phyloP scores from a whole-genome alignment of 225 moss, liverwort and hornwort species.

The Antitrichia curtipendula region DNA sequence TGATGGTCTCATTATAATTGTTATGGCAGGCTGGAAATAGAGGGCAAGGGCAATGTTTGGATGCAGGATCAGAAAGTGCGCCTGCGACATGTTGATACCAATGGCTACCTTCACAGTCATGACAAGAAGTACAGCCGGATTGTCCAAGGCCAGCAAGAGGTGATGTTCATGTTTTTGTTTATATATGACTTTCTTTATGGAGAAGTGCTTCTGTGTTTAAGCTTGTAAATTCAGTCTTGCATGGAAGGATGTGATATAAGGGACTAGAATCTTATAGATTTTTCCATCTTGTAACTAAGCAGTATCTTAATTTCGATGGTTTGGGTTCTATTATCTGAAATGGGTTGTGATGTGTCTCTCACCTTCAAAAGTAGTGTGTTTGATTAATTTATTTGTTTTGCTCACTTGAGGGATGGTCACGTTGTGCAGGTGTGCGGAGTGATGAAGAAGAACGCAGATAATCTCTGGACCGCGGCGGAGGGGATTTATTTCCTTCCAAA shows the following conservation, averaged over 20 bases:
- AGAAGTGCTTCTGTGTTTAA: neutral
- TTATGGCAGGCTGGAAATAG: slow-evolving; percentile 59
- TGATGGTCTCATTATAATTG: neutral
- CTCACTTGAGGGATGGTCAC: neutral
- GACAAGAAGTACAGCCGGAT: slow-evolving; percentile 95
- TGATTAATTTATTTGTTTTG: neutral
- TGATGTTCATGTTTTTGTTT: neutral
- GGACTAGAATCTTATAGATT: neutral
- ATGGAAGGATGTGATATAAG: neutral
- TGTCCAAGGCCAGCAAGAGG: slow-evolving; percentile 95
- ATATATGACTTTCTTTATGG: neutral
- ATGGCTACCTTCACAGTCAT: slow-evolving; percentile 82
- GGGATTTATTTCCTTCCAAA: slow-evolving; percentile 76
- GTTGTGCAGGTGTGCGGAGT: slow-evolving; percentile 77
- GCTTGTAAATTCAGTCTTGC: neutral
- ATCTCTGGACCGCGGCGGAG: slow-evolving; percentile 79
- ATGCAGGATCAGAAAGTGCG: slow-evolving; percentile 89
- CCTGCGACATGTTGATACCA: slow-evolving; percentile 79
- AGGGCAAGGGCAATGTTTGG: slow-evolving; percentile 73
- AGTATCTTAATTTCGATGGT: neutral
- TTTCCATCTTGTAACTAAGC: neutral
- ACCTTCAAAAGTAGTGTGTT: neutral
- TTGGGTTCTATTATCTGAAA: neutral
- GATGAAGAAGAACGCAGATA: slow-evolving; percentile 63
- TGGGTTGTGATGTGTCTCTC: neutral